Percentiles rank a stretch among this genome's conserved stretches.
Conservation (phyloP, 2,329 filamentous ascomycete species). For the Didymella lethalis region DNA sequence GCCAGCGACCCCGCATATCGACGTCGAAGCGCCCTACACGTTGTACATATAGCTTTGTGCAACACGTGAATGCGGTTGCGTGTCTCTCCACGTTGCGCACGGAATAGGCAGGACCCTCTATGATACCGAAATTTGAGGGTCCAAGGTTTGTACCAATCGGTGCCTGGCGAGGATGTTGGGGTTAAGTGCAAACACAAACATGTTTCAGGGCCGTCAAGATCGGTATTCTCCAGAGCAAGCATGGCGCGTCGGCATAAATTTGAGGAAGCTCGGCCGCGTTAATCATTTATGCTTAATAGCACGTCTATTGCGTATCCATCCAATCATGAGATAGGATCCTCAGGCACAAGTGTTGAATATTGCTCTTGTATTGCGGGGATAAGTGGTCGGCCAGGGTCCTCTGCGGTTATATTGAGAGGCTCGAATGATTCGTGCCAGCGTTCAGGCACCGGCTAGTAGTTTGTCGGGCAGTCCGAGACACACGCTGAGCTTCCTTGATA, state of each 20-base stretch:
- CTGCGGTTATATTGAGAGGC: constrained; percentile 4
- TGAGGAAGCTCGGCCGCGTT: constrained; percentile 18
- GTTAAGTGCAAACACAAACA: constrained; percentile 15
- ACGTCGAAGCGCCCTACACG: neutral
- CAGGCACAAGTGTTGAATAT: constrained; percentile 6
- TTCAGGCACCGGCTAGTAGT: constrained; percentile 8
- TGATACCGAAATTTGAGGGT: constrained; percentile 15
- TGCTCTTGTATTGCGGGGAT: constrained; percentile 17
- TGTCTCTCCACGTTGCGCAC: constrained; percentile 18
- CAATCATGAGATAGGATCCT: constrained; percentile 5
- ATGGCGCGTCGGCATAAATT: constrained; percentile 13
- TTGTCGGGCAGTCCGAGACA: neutral
- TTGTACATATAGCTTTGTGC: constrained; percentile 11
- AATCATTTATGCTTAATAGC: constrained; percentile 16
- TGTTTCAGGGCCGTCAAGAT: constrained; percentile 17
- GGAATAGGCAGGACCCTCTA: constrained; percentile 2
- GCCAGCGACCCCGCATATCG: neutral
- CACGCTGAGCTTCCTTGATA: neutral
- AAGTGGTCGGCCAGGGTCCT: constrained; percentile 3
- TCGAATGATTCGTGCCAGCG: neutral
- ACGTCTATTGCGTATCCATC: constrained; percentile 4
- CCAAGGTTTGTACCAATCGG: constrained; percentile 16
- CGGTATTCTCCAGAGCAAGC: neutral
- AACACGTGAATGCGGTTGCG: constrained; percentile 15
- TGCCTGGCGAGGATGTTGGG: constrained; percentile 10